Conservation (phyloP, 257 asterid species). For the Nicotiana benthamiana region DNA sequence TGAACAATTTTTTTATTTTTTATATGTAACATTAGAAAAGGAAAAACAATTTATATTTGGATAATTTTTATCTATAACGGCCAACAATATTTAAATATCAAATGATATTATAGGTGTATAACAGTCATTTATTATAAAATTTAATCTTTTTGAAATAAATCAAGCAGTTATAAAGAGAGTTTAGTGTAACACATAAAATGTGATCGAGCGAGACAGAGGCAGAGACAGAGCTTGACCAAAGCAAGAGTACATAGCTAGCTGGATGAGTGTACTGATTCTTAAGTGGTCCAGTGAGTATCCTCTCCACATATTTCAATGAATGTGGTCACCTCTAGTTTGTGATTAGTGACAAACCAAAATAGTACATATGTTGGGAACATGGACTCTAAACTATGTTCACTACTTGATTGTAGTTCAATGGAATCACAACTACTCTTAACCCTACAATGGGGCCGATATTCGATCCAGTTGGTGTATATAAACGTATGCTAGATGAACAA, state of each 20-base stretch:
- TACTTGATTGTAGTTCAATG: background rate
- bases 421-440: background rate
- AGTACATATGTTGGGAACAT: background rate
- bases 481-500: too few species aligned
- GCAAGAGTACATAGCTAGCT: background rate
- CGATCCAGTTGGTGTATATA: background rate
- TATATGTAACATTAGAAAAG: too few species aligned
- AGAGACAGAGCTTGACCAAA: background rate
- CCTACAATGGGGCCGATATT: background rate
- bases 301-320: background rate
- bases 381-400: background rate
- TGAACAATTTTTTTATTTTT: too few species aligned
- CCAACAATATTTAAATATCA: too few species aligned
- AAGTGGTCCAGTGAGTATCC: background rate
- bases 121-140: too few species aligned
- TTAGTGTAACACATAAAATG: background rate
- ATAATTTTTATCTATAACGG: too few species aligned
- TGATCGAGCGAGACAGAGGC: too few species aligned
- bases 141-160: too few species aligned
- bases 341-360: background rate
- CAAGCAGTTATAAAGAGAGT: too few species aligned
- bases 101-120: too few species aligned
- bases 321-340: slow-evolving; percentile 1
- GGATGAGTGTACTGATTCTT: background rate
- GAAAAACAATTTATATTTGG: too few species aligned